Conservation (phyloP, 805 yeast genomes). For the Ogataea trehalophila region DNA sequence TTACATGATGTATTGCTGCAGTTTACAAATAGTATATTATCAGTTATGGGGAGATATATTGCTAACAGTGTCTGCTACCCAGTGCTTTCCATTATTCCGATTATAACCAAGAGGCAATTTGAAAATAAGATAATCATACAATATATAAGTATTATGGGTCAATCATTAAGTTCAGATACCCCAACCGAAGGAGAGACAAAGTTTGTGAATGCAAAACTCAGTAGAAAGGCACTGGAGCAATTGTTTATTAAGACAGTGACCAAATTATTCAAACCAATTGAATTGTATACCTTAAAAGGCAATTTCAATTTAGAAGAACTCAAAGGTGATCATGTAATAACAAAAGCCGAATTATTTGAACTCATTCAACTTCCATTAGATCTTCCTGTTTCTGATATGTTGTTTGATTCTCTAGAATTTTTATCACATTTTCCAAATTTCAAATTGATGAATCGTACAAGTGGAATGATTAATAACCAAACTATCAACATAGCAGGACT, state of each 20-base stretch:
- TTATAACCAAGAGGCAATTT: no score
- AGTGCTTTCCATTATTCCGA: no score
- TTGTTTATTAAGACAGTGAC: conserved; percentile 15
- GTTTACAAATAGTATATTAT: no score
- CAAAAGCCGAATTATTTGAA: conserved; percentile 23
- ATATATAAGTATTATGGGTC: conserved; percentile 17
- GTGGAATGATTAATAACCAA: conserved; percentile 8
- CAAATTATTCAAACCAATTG: conserved; percentile 20
- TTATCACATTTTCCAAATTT: conserved; percentile 29
- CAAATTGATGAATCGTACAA: neutral
- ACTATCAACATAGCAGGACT: conserved; percentile 36
- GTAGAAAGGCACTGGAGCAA: conserved; percentile 14
- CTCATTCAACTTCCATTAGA: conserved; percentile 33
- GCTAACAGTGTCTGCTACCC: no score
- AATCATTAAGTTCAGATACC: conserved; percentile 11
- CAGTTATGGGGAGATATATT: no score
- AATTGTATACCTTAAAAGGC: conserved; percentile 17
- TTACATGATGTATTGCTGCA: no score
- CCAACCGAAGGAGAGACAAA: conserved; percentile 4
- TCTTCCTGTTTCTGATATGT: conserved; percentile 27
- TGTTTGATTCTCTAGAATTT: conserved; percentile 38
- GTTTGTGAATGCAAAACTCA: conserved; percentile 8
- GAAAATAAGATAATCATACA: neutral
- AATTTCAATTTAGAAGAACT: conserved; percentile 22
- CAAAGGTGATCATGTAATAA: conserved; percentile 20